These are phyloP conservation scores for Colletotrichum truncatum DNA, from an alignment of 2,329 filamentous ascomycete genomes.

Conservation along the genomic window DNA sequence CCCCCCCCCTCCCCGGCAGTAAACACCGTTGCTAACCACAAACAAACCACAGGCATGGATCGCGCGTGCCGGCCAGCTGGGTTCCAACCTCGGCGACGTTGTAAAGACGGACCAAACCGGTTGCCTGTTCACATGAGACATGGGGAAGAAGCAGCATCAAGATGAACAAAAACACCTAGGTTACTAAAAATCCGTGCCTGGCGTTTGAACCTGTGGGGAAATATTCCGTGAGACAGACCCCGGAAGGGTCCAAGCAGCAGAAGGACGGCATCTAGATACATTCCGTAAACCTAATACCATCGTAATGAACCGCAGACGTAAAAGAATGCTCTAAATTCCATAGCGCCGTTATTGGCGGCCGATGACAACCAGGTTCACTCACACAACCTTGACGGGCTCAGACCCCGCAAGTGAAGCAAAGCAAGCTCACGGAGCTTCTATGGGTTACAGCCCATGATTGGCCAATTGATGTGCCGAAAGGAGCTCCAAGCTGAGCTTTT, in stretches of 20 bases:
- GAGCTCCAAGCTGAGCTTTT: not conserved
- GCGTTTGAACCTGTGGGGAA: not conserved
- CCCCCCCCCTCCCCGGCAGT: too few relatives aligned
- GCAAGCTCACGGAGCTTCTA: not conserved
- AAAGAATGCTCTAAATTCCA: not conserved
- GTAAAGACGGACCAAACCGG: conserved; percentile 38
- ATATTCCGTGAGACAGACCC: not conserved
- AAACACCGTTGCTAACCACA: not conserved
- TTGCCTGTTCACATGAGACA: conserved; percentile 34
- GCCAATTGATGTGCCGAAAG: not conserved
- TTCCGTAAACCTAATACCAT: not conserved
- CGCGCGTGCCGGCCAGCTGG: conserved; percentile 35
- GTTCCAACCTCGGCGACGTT: conserved; percentile 36
- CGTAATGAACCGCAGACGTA: not conserved
- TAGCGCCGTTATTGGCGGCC: not conserved
- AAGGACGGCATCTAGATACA: not conserved
- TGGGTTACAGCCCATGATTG: not conserved
- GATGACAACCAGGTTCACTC: not conserved
- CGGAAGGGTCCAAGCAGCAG: not conserved
- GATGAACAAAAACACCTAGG: not conserved
- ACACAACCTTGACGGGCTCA: not conserved
- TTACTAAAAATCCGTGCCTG: conserved; percentile 14
- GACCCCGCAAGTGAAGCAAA: not conserved
- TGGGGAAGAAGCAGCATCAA: not conserved
- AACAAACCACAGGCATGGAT: conserved; percentile 36